phyloP scores from a whole-genome alignment of 192 early-diverging fungal genomes.

The Piromyces finnis region DNA sequence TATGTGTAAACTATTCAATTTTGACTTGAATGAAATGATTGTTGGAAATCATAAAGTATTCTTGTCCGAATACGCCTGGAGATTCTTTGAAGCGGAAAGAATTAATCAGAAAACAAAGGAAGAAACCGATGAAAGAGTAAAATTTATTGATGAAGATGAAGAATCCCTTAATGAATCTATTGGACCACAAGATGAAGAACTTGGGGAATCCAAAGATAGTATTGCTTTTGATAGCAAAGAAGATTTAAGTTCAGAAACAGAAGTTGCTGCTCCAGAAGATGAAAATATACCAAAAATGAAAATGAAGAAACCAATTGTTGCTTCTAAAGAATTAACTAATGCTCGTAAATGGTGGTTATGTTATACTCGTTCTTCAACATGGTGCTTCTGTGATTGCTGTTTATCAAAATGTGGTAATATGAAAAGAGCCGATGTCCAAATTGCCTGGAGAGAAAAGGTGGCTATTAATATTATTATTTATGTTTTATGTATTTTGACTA shows the following conservation, averaged over 20 bases:
- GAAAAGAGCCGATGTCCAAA: constrained; percentile 21
- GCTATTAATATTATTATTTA: constrained; percentile 75
- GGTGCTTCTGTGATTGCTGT: neutral
- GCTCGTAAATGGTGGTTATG: neutral
- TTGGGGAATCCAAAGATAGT: neutral
- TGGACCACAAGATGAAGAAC: neutral
- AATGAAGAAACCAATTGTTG: neutral
- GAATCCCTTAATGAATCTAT: neutral
- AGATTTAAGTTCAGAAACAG: neutral
- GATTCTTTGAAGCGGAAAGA: neutral
- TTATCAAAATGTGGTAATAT: neutral
- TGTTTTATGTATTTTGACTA: constrained; percentile 52
- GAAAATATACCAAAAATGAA: neutral
- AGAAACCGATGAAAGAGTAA: neutral
- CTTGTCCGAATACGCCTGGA: neutral
- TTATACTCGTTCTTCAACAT: neutral
- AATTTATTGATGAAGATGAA: neutral
- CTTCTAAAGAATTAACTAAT: neutral
- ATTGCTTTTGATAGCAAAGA: neutral
- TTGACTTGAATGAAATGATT: neutral
- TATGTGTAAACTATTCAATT: neutral
- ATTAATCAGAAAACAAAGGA: neutral
- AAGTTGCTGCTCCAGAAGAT: neutral
- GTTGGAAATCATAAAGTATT: neutral
- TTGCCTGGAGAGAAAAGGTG: constrained; percentile 97